These are phyloP conservation scores for Backusella macrospora DNA, from an alignment of 192 early-diverging fungal species.

Conservation along the genomic window DNA sequence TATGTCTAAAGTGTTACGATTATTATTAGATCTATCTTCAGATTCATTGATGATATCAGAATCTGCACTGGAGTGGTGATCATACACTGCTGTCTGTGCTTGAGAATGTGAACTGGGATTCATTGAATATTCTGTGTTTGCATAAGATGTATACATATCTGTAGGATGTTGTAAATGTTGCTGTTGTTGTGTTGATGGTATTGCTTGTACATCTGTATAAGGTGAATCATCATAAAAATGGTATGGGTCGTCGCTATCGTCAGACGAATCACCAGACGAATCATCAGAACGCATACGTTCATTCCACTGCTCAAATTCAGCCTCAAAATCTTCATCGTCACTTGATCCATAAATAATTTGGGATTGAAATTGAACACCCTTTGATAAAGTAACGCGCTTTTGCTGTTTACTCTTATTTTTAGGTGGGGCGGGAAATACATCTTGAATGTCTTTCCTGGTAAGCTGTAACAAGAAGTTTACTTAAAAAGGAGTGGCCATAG, in stretches of 20 bases:
- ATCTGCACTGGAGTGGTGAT: conserved; percentile 7
- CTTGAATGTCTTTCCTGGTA: conserved; percentile 33
- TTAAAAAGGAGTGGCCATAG: not conserved
- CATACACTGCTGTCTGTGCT: not conserved
- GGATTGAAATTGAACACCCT: conserved; percentile 41
- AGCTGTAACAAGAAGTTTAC: conserved; percentile 19
- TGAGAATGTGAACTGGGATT: conserved; percentile 6
- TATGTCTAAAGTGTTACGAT: conserved; percentile 8
- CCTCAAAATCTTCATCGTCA: conserved; percentile 47
- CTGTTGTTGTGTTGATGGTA: not conserved
- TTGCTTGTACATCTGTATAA: not conserved
- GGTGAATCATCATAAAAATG: conserved; percentile 17
- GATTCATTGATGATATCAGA: conserved; percentile 21
- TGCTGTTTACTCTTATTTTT: conserved; percentile 18
- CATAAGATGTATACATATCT: conserved; percentile 15
- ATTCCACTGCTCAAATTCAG: conserved; percentile 51
- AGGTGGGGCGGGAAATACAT: conserved; percentile 33
- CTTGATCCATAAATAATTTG: conserved; percentile 38
- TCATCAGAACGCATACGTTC: conserved; percentile 42
- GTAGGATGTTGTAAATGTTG: not conserved
- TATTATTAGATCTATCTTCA: conserved; percentile 5
- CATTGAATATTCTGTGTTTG: not conserved
- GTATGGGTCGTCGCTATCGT: conserved; percentile 44
- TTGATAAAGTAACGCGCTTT: conserved; percentile 38
- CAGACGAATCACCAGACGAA: conserved; percentile 44